A percentile compares a stretch with the other conserved stretches of the same genome.
Evolutionary conservation across 2,329 filamentous ascomycete genomes (phyloP).

Genomic region (Penicillium nordicum): DNA sequence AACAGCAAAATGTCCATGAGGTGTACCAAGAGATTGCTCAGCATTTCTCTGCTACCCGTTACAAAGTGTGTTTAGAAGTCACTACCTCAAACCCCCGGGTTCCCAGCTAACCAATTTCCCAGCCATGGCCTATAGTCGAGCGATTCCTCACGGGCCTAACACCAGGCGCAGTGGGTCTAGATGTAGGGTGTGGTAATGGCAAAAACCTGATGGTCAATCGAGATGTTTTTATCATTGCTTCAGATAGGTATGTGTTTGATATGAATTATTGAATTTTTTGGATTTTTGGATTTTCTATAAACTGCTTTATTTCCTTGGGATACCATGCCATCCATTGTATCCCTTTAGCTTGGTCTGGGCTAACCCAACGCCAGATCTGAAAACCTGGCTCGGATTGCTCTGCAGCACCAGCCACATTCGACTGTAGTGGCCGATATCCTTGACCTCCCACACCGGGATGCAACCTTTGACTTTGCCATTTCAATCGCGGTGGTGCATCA

Average conservation of each 20-base stretch:
- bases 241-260: conserved; percentile 64
- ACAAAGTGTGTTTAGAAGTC: conserved; percentile 53
- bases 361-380: conserved; percentile 47
- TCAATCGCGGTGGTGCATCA: conserved; percentile 95
- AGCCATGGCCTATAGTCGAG: conserved; percentile 90
- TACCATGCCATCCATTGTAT: conserved; percentile 13
- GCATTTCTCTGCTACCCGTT: conserved; percentile 53
- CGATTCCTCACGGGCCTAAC: conserved; percentile 66
- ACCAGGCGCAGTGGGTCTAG: conserved; percentile 74
- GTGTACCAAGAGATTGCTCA: conserved; percentile 67
- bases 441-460: conserved; percentile 69
- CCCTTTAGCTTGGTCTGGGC: conserved; percentile 1
- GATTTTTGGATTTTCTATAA: conserved; percentile 1
- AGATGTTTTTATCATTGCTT: conserved; percentile 74
- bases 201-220: conserved; percentile 85
- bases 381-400: conserved; percentile 58
- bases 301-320: conserved; percentile 28
- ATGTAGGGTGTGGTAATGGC: conserved; percentile 94
- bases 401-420: conserved; percentile 58
- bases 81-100: not conserved
- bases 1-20: conserved; percentile 80
- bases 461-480: conserved; percentile 77
- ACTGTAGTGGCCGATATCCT: conserved; percentile 79
- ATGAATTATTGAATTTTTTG: not conserved
- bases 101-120: conserved; percentile 6